These are phyloP conservation scores for Nymphaea thermarum DNA, from an alignment of 164 flowering plant genomes.

Conservation along the genomic window DNA sequence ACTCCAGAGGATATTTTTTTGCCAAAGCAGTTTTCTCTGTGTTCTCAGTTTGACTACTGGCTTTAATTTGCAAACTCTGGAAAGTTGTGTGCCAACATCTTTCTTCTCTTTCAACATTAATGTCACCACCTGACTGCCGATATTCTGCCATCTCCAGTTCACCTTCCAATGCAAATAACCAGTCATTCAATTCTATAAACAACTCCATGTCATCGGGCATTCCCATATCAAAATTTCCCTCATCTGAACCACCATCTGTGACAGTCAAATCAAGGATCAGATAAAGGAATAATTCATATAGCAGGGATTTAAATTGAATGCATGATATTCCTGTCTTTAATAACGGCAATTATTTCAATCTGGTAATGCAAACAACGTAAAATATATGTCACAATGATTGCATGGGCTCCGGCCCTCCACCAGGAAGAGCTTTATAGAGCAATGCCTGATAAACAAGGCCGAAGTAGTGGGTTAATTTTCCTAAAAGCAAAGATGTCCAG, in stretches of 20 bases:
- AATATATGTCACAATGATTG: too few relatives aligned
- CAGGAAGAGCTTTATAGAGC: too few relatives aligned
- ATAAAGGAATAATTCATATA: not conserved
- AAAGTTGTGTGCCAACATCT: constrained; percentile 91
- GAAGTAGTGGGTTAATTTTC: too few relatives aligned
- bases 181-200: constrained; percentile 67
- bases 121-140: constrained; percentile 22
- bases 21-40: constrained; percentile 17
- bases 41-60: constrained; percentile 43
- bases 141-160: constrained; percentile 57
- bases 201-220: constrained; percentile 82
- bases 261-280: not conserved
- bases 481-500: too few relatives aligned
- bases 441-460: too few relatives aligned
- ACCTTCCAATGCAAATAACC: constrained; percentile 97
- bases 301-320: not conserved
- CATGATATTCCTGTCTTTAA: not conserved
- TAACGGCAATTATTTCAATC: not conserved
- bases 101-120: constrained; percentile 47
- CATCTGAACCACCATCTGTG: constrained; percentile 38
- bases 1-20: constrained; percentile 32
- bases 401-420: too few relatives aligned
- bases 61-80: constrained; percentile 47
- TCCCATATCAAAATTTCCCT: constrained; percentile 43
- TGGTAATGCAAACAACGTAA: too few relatives aligned